phyloP scores from a whole-genome alignment of 73 alveolate species.

The Symbiodinium pilosum region DNA sequence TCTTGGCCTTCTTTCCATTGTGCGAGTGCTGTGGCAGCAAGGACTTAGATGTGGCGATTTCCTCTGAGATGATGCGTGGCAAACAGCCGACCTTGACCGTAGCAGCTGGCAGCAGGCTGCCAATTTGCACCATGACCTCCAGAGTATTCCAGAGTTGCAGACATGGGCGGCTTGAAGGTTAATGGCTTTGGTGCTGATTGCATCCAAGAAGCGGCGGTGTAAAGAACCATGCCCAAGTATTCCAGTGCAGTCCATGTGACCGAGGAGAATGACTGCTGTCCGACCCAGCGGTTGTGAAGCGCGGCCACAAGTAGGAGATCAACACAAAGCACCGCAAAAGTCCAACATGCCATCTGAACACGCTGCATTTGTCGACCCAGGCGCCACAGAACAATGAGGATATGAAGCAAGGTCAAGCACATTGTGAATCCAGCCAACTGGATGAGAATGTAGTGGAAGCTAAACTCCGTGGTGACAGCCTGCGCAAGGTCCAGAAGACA shows the following conservation, averaged over 20 bases:
- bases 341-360: neutral
- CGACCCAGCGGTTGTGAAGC: constrained; percentile 59
- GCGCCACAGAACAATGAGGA: constrained; percentile 11
- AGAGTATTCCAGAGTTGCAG: too few species aligned
- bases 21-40: neutral
- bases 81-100: constrained; percentile 26
- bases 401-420: constrained; percentile 37
- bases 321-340: neutral
- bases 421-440: constrained; percentile 46
- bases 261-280: neutral
- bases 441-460: constrained; percentile 43
- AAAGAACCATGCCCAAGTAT: constrained; percentile 58
- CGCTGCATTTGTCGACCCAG: neutral
- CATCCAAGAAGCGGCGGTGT: constrained; percentile 25
- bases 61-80: neutral
- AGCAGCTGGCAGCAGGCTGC: constrained; percentile 36
- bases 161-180: too few species aligned
- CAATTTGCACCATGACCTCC: constrained; percentile 39
- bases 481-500: constrained; percentile 32
- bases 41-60: neutral
- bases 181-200: too few species aligned
- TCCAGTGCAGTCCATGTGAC: constrained; percentile 55
- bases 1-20: neutral
- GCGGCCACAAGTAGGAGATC: constrained; percentile 13
- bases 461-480: constrained; percentile 31